Evolutionary conservation across 495 filamentous ascomycete species (phyloP), one percentile per base, ranked within the genome.

Genomic region (Podospora tetraspora): DNA sequence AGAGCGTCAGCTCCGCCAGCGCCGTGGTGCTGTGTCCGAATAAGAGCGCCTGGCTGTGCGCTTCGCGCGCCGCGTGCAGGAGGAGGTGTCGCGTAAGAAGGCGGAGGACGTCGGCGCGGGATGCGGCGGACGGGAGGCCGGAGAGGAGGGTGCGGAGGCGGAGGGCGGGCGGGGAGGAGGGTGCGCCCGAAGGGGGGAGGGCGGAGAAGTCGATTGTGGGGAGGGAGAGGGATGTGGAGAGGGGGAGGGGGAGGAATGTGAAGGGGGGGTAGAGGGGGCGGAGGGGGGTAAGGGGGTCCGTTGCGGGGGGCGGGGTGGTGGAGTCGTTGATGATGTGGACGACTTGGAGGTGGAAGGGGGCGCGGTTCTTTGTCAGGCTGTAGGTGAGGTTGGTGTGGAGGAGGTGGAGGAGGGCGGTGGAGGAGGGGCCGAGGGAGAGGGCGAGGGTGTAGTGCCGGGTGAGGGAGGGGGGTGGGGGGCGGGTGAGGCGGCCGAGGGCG

Each of bases 1-100:
- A 82, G 3, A 99, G 87, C 4, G 92, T 91, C 70, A 91, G 90
- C 71, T 94, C 91, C 4, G 95, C 94, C 24, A 99, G 85, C 12
- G 90, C 85, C 9, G 92, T 97, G 11, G 96, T 96, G 59, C 87
- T 92, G 79, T 95, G 88, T 19, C 92, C 94, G 79, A 94, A 91
- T 0, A 97, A 75, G 27, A 98, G 84, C 22, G 85, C 84, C 65
- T 88, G 84, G 74, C 90, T 94, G n/a, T 71, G 76, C 25, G 82
- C 71, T 2, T 76, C 73, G 63, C 85, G 83, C 19, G 92, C 91
- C 58, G 86, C 82, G 12, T 85, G 81, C 62, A 90, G 79, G 32
- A 97, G 82, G 4, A 97, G 81, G 62, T 89, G 84, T 0, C 85
- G 90, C n/a, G 87, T 82, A 32, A 97, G 78, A 8, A 91, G 84